These are phyloP conservation scores for Colletotrichum limetticola DNA, from an alignment of 2,329 filamentous ascomycete species.

Conservation along the genomic window DNA sequence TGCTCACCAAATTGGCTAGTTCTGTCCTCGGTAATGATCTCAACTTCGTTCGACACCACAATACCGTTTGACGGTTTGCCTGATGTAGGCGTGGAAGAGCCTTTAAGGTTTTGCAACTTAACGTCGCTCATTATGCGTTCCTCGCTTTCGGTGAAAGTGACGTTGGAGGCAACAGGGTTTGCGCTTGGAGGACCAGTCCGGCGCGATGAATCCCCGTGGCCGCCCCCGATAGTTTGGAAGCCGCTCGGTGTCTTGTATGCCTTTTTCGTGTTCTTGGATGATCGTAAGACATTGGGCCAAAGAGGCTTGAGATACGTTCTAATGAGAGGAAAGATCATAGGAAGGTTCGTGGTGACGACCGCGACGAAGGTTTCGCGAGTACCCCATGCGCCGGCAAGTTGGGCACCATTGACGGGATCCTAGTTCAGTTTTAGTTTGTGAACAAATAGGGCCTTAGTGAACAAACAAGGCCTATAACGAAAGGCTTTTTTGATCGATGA, in stretches of 20 bases:
- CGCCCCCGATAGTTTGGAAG: constrained; percentile 34
- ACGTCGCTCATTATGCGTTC: constrained; percentile 55
- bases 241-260: constrained; percentile 28
- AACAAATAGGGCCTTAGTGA: neutral
- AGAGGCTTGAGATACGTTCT: constrained; percentile 50
- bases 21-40: constrained; percentile 43
- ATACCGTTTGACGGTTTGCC: constrained; percentile 43
- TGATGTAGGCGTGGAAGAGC: constrained; percentile 35
- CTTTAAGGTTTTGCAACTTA: constrained; percentile 50
- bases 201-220: constrained; percentile 37
- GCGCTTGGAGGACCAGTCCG: constrained; percentile 41
- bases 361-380: constrained; percentile 57
- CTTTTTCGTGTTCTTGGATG: constrained; percentile 40
- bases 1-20: constrained; percentile 4
- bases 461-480: neutral
- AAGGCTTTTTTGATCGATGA: neutral
- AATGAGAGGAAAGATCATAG: constrained; percentile 58
- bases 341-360: constrained; percentile 55
- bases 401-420: constrained; percentile 53
- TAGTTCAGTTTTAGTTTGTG: constrained; percentile 34
- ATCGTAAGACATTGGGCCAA: constrained; percentile 43
- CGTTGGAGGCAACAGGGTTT: constrained; percentile 47
- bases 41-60: constrained; percentile 53
- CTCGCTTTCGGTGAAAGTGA: constrained; percentile 51
- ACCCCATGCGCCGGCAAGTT: constrained; percentile 54